phyloP scores from a whole-genome alignment of 257 asterid species.

The Nicotiana tomentosiformis region DNA sequence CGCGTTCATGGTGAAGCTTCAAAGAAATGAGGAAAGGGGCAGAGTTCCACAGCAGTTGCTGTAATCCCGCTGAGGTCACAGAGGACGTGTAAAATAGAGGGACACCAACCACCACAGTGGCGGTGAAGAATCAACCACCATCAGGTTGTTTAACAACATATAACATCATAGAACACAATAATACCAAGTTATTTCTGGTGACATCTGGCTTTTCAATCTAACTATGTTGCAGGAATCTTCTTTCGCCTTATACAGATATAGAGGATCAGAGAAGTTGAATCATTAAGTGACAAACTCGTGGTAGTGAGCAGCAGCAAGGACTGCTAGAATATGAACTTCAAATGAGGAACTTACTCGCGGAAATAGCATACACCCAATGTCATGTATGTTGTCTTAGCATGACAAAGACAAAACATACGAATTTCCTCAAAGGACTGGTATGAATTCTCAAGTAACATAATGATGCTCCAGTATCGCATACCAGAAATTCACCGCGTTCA shows the following conservation, averaged over 20 bases:
- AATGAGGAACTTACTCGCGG: neutral
- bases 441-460: too few species aligned
- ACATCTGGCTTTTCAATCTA: constrained; percentile 1
- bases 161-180: neutral
- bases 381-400: neutral
- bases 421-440: too few species aligned
- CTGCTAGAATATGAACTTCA: neutral
- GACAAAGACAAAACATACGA: too few species aligned
- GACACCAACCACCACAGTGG: too few species aligned
- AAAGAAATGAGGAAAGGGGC: too few species aligned
- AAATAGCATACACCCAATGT: neutral
- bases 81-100: too few species aligned
- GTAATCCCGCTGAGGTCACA: too few species aligned
- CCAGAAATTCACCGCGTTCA: too few species aligned
- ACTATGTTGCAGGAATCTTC: neutral
- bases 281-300: neutral
- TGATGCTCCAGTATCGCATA: too few species aligned
- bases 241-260: neutral
- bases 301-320: neutral
- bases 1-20: too few species aligned
- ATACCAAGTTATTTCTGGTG: neutral
- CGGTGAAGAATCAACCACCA: neutral
- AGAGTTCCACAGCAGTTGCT: too few species aligned
- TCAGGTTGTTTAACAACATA: neutral
- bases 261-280: neutral